These are phyloP conservation scores for Camellia lanceoleosa DNA, from an alignment of 148 eudicot species.

Conservation along the genomic window DNA sequence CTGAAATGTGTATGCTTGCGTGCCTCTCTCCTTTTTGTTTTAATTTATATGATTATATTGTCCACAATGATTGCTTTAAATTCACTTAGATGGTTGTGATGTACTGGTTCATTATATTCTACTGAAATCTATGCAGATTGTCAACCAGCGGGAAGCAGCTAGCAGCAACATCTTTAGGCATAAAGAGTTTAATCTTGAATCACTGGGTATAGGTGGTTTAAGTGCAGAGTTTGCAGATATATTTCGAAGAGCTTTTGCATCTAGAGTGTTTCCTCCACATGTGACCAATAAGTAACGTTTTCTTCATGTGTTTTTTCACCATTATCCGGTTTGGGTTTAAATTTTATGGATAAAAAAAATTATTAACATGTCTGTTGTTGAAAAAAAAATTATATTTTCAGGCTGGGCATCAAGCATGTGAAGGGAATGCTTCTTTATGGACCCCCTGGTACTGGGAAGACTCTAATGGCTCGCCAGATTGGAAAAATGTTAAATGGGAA, in stretches of 20 bases:
- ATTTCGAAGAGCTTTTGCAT: slow-evolving; percentile 98
- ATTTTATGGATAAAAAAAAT: not conserved
- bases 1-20: not conserved
- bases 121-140: slow-evolving; percentile 44
- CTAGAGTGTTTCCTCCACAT: slow-evolving; percentile 95
- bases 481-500: slow-evolving; percentile 93
- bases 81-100: slow-evolving; percentile 6
- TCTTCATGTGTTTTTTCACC: slow-evolving; percentile 13
- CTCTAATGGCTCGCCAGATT: slow-evolving; percentile 96
- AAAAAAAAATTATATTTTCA: slow-evolving; percentile 21
- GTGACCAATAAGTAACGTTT: slow-evolving; percentile 77
- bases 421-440: slow-evolving; percentile 99
- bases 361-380: not conserved
- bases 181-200: slow-evolving; percentile 86
- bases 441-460: slow-evolving; percentile 99
- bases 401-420: slow-evolving; percentile 94
- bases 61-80: not conserved
- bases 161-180: slow-evolving; percentile 90
- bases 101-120: not conserved
- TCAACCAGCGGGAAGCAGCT: slow-evolving; percentile 93
- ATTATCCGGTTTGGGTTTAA: not conserved
- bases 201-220: slow-evolving; percentile 93
- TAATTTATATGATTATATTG: not conserved
- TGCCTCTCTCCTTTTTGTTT: not conserved
- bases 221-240: slow-evolving; percentile 94